phyloP scores from a whole-genome alignment of 805 yeast genomes.

The Saccharomycopsis babjevae region DNA sequence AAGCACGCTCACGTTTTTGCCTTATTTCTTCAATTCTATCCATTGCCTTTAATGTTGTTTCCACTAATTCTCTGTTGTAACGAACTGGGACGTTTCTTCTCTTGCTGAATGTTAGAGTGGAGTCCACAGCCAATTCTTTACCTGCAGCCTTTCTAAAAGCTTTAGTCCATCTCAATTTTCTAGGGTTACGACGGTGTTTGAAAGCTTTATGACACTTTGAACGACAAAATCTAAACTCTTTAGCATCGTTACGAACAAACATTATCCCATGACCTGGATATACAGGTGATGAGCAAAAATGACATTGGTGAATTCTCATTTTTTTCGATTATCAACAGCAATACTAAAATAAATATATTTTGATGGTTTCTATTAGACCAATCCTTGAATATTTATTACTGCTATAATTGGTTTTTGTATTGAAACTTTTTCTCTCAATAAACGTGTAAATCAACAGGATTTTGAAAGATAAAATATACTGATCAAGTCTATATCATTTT shows the following conservation, averaged over 20 bases:
- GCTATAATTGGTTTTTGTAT: too few relatives aligned
- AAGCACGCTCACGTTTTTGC: conserved; percentile 92
- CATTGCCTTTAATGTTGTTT: conserved; percentile 93
- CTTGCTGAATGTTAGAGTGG: conserved; percentile 91
- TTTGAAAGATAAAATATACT: background rate
- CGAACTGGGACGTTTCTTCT: conserved; percentile 97
- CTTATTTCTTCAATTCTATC: conserved; percentile 92
- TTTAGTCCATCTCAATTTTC: conserved; percentile 96
- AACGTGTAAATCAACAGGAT: too few relatives aligned
- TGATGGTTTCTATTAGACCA: too few relatives aligned
- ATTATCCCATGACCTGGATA: conserved; percentile 92
- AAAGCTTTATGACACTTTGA: conserved; percentile 96
- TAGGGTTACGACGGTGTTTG: conserved; percentile 97
- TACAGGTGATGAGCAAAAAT: conserved; percentile 95
- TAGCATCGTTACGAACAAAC: conserved; percentile 97
- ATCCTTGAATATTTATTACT: too few relatives aligned
- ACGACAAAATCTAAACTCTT: conserved; percentile 94
- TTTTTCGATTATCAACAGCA: background rate
- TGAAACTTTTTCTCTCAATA: too few relatives aligned
- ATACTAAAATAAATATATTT: too few relatives aligned
- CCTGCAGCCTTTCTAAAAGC: conserved; percentile 99
- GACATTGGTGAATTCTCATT: conserved; percentile 87
- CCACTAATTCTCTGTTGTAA: conserved; percentile 92
- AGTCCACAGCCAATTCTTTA: conserved; percentile 94
- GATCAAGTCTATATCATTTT: background rate